These are phyloP conservation scores for Nakataea oryzae DNA, from an alignment of 2,329 filamentous ascomycete species.

Conservation along the genomic window DNA sequence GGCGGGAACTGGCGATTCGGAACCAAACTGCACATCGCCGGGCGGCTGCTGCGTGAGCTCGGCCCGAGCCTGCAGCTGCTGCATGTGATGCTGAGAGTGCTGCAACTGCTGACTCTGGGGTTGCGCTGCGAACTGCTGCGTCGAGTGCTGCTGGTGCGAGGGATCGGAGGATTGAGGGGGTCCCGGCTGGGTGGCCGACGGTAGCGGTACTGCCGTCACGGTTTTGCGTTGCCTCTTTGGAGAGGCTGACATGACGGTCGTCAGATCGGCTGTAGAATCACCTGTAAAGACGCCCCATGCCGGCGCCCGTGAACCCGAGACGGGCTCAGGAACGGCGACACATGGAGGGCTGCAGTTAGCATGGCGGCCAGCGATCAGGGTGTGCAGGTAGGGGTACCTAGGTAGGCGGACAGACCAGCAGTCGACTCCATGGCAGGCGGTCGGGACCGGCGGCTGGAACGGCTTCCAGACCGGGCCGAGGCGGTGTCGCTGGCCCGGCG, in stretches of 20 bases:
- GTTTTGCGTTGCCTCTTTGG: not conserved
- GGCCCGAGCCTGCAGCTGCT: not conserved
- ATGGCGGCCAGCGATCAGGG: not conserved
- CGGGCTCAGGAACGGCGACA: not conserved
- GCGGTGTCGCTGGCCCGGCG: not conserved
- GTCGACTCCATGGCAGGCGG: not conserved
- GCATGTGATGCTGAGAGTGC: not conserved
- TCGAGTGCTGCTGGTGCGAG: not conserved
- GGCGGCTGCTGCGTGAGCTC: not conserved
- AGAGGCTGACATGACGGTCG: not conserved
- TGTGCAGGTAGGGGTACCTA: not conserved
- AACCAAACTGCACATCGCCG: not conserved
- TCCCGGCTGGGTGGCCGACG: not conserved
- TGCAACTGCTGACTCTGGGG: not conserved
- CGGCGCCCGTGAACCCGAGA: no score
- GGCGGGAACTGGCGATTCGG: not conserved
- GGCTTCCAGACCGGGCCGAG: not conserved
- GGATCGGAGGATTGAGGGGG: not conserved
- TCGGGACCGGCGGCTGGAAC: not conserved
- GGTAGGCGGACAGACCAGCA: not conserved
- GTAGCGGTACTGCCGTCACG: not conserved
- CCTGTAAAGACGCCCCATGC: not conserved
- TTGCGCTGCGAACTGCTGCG: not conserved
- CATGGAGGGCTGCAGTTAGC: not conserved
- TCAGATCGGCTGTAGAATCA: not conserved